phyloP scores from a whole-genome alignment of 1,139 yeast species.

The Saccharomyces pastorianus region DNA sequence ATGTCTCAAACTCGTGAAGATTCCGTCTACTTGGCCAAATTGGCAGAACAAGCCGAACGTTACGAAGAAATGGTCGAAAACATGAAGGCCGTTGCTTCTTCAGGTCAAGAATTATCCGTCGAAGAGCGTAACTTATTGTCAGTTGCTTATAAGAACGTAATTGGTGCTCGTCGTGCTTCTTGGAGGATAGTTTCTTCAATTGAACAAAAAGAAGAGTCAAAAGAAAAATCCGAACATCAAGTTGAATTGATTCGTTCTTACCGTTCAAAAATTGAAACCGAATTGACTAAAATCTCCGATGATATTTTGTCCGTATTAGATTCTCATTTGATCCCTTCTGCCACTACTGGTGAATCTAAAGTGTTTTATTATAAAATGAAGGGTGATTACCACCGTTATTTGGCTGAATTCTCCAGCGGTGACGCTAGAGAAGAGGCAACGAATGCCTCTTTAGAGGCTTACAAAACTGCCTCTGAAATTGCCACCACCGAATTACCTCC shows the following conservation, averaged over 20 bases:
- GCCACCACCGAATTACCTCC: conserved; percentile 96
- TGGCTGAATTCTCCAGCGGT: conserved; percentile 90
- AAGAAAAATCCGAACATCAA: conserved; percentile 65
- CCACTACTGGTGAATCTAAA: conserved; percentile 94
- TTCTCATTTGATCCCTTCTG: conserved; percentile 84
- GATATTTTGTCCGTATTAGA: conserved; percentile 84
- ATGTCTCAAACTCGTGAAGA: conserved; percentile 72
- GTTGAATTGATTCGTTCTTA: conserved; percentile 85
- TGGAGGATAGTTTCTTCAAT: conserved; percentile 98
- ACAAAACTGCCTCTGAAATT: conserved; percentile 91
- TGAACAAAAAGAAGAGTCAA: conserved; percentile 97
- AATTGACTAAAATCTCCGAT: conserved; percentile 87
- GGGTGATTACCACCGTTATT: conserved; percentile 98
- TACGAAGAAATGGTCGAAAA: conserved; percentile 99
- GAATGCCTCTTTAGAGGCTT: conserved; percentile 85
- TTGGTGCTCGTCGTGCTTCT: conserved; percentile 98
- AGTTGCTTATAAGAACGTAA: conserved; percentile 96
- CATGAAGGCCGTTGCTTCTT: conserved; percentile 95
- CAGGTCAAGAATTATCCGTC: conserved; percentile 91
- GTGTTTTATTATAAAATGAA: conserved; percentile 98
- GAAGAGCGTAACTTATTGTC: conserved; percentile 96
- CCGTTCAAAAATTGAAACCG: conserved; percentile 89
- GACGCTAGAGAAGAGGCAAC: conserved; percentile 93
- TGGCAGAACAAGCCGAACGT: conserved; percentile 99
- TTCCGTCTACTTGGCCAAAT: conserved; percentile 95